Percentiles rank a stretch among this genome's conserved stretches.
These are phyloP conservation scores for Marchantia paleacea DNA, from an alignment of 225 moss, liverwort and hornwort genomes.

Conservation along the genomic window DNA sequence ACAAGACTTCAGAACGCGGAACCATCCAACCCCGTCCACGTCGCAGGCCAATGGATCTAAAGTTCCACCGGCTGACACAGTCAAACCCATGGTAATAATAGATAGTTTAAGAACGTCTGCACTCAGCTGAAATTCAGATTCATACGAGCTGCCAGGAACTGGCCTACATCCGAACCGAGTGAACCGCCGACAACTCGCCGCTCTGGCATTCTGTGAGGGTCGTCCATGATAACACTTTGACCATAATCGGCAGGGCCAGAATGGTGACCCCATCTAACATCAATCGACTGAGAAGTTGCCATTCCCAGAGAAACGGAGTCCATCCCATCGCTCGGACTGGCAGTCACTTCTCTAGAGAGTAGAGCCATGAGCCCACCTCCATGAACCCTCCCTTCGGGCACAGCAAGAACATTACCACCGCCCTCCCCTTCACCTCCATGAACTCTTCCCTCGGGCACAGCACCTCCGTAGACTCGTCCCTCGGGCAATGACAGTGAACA, in stretches of 20 bases:
- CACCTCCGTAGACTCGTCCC: constrained; percentile 63
- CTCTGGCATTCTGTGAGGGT: constrained; percentile 37
- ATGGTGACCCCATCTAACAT: constrained; percentile 25
- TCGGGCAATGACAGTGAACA: constrained; percentile 50
- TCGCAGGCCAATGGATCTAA: background rate
- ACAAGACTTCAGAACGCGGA: background rate
- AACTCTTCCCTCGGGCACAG: constrained; percentile 52
- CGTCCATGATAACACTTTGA: constrained; percentile 12
- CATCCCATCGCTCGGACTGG: constrained; percentile 21
- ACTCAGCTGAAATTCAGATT: constrained; percentile 26
- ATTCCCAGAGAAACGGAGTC: constrained; percentile 29
- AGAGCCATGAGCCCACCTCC: constrained; percentile 59
- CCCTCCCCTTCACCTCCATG: constrained; percentile 57
- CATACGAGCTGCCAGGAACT: constrained; percentile 71
- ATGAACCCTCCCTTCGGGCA: constrained; percentile 60
- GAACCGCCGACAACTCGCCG: constrained; percentile 34
- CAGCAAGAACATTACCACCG: background rate
- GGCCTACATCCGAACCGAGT: constrained; percentile 76
- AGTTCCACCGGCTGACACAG: constrained; percentile 1
- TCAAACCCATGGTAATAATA: background rate
- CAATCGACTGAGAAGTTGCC: constrained; percentile 16
- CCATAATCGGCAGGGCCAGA: constrained; percentile 34
- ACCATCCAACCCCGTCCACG: background rate
- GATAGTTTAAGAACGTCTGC: background rate
- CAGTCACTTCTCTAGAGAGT: constrained; percentile 53